These are phyloP conservation scores for Aspergillus heteromorphus DNA, from an alignment of 495 filamentous ascomycete genomes.

Conservation along the genomic window DNA sequence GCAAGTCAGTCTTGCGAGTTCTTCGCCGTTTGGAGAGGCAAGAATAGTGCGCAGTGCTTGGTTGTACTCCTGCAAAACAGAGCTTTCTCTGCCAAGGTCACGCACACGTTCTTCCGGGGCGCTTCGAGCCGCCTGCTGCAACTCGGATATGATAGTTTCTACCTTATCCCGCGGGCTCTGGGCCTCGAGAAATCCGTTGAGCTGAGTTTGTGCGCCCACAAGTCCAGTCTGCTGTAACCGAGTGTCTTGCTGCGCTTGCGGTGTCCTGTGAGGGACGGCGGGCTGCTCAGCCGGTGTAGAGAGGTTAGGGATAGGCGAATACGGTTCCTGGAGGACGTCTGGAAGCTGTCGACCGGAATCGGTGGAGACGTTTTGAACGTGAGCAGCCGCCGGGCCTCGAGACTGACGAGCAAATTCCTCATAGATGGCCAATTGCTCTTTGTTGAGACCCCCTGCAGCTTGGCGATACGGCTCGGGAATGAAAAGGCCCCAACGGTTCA, in stretches of 20 bases:
- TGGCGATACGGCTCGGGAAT: slow-evolving; percentile 89
- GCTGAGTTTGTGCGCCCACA: slow-evolving; percentile 46
- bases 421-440: slow-evolving; percentile 91
- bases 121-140: slow-evolving; percentile 58
- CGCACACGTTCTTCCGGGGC: slow-evolving; percentile 63
- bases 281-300: slow-evolving; percentile 78
- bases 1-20: slow-evolving; percentile 60
- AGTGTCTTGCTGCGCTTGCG: slow-evolving; percentile 56
- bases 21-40: slow-evolving; percentile 53
- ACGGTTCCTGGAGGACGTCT: slow-evolving; percentile 81
- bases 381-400: slow-evolving; percentile 49
- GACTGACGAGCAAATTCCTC: slow-evolving; percentile 88
- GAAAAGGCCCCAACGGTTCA: slow-evolving; percentile 80
- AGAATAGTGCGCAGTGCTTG: slow-evolving; percentile 48
- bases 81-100: slow-evolving; percentile 60
- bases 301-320: slow-evolving; percentile 66
- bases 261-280: slow-evolving; percentile 65
- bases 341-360: slow-evolving; percentile 57
- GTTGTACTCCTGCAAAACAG: slow-evolving; percentile 60
- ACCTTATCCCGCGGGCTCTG: slow-evolving; percentile 58
- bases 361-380: slow-evolving; percentile 51
- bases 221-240: slow-evolving; percentile 42
- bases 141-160: slow-evolving; percentile 62
- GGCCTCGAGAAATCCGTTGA: slow-evolving; percentile 63
- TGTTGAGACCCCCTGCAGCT: slow-evolving; percentile 72